Percentiles rank a stretch among this genome's conserved stretches.
phyloP scores from a whole-genome alignment of 2,329 filamentous ascomycete species.

The Xylariaceae sp. region DNA sequence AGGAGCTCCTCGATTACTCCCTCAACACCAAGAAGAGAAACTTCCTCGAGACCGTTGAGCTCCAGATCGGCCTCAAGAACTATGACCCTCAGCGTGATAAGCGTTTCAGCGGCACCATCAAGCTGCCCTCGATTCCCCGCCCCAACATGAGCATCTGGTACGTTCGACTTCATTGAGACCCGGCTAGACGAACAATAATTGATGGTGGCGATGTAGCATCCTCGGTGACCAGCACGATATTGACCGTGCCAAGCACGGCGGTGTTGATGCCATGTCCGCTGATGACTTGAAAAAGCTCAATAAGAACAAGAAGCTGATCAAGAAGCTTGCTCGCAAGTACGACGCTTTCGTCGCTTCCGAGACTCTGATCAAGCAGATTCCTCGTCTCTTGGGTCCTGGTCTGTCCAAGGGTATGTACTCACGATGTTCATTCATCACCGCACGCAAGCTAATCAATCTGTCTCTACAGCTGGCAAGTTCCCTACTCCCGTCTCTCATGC shows the following conservation, averaged over 20 bases:
- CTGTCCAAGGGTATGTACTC: conserved; percentile 84
- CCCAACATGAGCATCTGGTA: conserved; percentile 58
- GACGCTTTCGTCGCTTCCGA: conserved; percentile 99
- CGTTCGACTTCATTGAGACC: neutral
- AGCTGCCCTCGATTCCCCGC: conserved; percentile 88
- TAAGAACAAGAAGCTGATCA: conserved; percentile 99
- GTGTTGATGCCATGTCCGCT: conserved; percentile 96
- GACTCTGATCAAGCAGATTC: conserved; percentile 98
- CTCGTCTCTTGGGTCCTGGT: conserved; percentile 98
- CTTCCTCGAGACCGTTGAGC: conserved; percentile 94
- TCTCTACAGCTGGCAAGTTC: conserved; percentile 90
- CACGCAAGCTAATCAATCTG: conserved; percentile 38
- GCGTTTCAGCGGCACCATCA: conserved; percentile 99
- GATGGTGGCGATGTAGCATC: conserved; percentile 48
- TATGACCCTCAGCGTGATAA: conserved; percentile 99
- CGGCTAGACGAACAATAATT: neutral
- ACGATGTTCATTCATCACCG: neutral
- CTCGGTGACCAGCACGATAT: conserved; percentile 90
- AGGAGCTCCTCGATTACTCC: conserved; percentile 94
- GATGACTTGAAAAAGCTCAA: conserved; percentile 99
- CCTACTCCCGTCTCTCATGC: conserved; percentile 96
- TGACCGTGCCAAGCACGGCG: conserved; percentile 99
- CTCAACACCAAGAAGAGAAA: conserved; percentile 96
- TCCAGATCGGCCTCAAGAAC: conserved; percentile 93
- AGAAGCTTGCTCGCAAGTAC: conserved; percentile 99